Base-by-base conservation (phyloP, 1,139 yeast genomes). In the Entelexis paramagnoliae region DNA sequence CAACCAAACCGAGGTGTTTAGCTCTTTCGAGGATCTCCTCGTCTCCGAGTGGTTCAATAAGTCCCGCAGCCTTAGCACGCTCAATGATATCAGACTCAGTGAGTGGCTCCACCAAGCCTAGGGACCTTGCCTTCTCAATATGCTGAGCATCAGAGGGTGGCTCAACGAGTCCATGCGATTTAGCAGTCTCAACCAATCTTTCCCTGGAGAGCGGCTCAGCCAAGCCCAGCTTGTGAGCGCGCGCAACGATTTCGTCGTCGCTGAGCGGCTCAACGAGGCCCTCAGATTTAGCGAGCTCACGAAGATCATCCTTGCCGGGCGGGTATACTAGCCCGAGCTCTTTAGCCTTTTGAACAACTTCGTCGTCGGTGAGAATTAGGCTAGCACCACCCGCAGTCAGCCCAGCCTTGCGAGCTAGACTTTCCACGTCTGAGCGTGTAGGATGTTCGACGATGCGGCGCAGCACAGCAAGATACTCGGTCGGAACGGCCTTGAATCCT, bases 371-470 rank as follows among this genome's bases (percentile, higher is more conserved):
- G 50, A 20, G 14, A 39, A n/a, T n/a, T n/a, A n/a, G n/a, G n/a
- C 43, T 16, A 46, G 55, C 8, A 47, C 35, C 22, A 24, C 52
- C 32, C 34, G 11, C 36, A 11, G 34, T 28, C n/a, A 41, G 5
- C 4, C 45, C 45, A 16, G 28, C 57, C 52, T 61, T 63, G 22
- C 55, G 52, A 4, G 70, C 68, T 55, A 66, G 52, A 13, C 48
- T 47, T 11, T 52, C 54, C n/a, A 67, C 58, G 48, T 68, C 71
- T 0, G 61, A 64, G 30, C 54, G 54, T 1, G 65, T 58, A 9
- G 72, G 72, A 29, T 55, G 50, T 55, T 68, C 71, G 16, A 60
- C 71, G 45, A 66, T 60, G 8, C 64, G 59, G 44, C 65, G 59
- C 46, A 68, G 55, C 4, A 66, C 59, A 11, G 65, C 59, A 13